Evolutionary conservation across 495 filamentous ascomycete genomes (phyloP).

Genomic region (Thozetella sp.): DNA sequence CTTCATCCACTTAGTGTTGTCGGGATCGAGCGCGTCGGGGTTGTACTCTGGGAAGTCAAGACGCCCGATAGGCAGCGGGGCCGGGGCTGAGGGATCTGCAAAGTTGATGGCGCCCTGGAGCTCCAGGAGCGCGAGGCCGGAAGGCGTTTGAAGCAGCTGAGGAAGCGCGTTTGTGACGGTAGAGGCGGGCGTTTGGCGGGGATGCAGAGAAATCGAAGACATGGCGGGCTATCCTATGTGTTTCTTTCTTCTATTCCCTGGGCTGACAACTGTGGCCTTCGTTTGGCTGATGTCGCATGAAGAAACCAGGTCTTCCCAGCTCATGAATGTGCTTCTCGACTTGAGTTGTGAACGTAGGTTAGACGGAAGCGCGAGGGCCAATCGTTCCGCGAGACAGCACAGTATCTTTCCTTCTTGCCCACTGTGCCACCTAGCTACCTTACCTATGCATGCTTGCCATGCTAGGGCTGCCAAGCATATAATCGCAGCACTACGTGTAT

Average conservation of each 20-base stretch:
- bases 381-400: too few relatives aligned
- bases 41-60: constrained; percentile 79
- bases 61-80: constrained; percentile 59
- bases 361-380: too few relatives aligned
- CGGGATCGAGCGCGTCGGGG: constrained; percentile 40
- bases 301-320: too few relatives aligned
- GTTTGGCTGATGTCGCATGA: not conserved
- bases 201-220: constrained; percentile 9
- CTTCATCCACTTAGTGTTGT: constrained; percentile 79
- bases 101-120: constrained; percentile 86
- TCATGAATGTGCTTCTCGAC: too few relatives aligned
- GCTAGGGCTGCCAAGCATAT: too few relatives aligned
- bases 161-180: constrained; percentile 64
- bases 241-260: not conserved
- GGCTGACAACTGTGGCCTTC: not conserved
- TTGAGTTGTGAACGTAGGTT: too few relatives aligned
- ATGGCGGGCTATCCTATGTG: constrained; percentile 1
- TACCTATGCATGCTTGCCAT: too few relatives aligned
- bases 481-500: too few relatives aligned
- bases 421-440: too few relatives aligned
- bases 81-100: constrained; percentile 30
- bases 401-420: too few relatives aligned
- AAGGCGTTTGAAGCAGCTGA: constrained; percentile 79
- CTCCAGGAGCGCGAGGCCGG: constrained; percentile 80
- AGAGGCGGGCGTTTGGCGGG: not conserved